phyloP scores from a whole-genome alignment of 2,329 filamentous ascomycete genomes.

The Aspergillus ochraceus region DNA sequence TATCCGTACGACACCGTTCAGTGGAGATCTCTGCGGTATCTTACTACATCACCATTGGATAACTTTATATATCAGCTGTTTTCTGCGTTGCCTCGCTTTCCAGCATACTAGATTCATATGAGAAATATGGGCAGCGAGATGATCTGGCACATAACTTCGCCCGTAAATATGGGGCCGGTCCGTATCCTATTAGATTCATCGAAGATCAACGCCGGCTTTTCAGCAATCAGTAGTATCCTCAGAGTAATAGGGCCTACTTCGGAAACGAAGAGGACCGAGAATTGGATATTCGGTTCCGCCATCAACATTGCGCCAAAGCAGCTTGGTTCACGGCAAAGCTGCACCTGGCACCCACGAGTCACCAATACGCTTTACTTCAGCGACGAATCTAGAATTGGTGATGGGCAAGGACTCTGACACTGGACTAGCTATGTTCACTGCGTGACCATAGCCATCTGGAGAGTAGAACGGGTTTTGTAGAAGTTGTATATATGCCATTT shows the following conservation, averaged over 20 bases:
- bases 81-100: no score
- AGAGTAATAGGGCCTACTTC: neutral
- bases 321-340: neutral
- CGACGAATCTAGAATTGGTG: slow-evolving; percentile 74
- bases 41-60: no score
- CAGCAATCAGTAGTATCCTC: no score
- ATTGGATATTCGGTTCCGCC: neutral
- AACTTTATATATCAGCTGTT: no score
- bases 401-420: slow-evolving; percentile 63
- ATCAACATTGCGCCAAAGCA: neutral
- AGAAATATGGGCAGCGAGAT: neutral
- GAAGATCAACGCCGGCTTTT: no score
- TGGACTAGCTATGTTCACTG: slow-evolving; percentile 43
- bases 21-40: no score
- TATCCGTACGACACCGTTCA: no score
- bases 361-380: slow-evolving; percentile 82
- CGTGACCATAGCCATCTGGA: slow-evolving; percentile 77
- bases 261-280: neutral
- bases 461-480: slow-evolving; percentile 94
- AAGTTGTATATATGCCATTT: slow-evolving; percentile 85
- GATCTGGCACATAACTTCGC: neutral
- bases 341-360: slow-evolving; percentile 79
- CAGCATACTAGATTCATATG: no score
- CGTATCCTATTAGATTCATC: no score
- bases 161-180: no score